Conservation (phyloP, 371 early-diverging fungal genomes). For the Mucor sp. region DNA sequence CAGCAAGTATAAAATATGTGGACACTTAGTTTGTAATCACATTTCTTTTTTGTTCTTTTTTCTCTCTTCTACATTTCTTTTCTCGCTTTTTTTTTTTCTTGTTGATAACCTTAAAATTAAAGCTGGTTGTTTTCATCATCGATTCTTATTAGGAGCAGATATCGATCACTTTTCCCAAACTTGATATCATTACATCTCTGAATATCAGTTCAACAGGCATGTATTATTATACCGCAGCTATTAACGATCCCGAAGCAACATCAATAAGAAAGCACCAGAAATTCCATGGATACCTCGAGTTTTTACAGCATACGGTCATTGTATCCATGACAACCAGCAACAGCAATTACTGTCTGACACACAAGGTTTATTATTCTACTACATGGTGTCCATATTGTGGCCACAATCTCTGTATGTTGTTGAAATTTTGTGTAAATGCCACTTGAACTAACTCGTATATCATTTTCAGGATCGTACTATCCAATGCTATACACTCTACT, state of each 20-base stretch:
- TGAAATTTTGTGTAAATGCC: too few relatives aligned
- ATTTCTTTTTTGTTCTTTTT: not conserved
- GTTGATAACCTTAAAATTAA: not conserved
- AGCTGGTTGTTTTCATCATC: not conserved
- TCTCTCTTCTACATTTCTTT: not conserved
- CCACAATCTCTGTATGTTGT: constrained; percentile 13
- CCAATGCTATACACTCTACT: too few relatives aligned
- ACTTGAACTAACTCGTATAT: too few relatives aligned
- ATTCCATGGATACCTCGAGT: not conserved
- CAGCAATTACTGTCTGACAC: constrained; percentile 17
- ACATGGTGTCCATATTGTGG: constrained; percentile 26
- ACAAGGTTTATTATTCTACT: constrained; percentile 23
- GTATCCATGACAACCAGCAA: not conserved
- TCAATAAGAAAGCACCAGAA: not conserved
- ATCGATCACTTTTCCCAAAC: not conserved
- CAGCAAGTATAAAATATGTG: not conserved
- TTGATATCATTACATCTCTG: not conserved
- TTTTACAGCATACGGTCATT: not conserved
- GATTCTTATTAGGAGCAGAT: not conserved
- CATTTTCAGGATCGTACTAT: too few relatives aligned
- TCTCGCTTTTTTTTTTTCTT: not conserved
- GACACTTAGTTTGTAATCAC: not conserved
- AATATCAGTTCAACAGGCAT: not conserved
- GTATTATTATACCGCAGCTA: not conserved
- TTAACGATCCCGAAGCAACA: not conserved